phyloP scores from a whole-genome alignment of 441 rosid species.

The Hypseocharis bilobata region DNA sequence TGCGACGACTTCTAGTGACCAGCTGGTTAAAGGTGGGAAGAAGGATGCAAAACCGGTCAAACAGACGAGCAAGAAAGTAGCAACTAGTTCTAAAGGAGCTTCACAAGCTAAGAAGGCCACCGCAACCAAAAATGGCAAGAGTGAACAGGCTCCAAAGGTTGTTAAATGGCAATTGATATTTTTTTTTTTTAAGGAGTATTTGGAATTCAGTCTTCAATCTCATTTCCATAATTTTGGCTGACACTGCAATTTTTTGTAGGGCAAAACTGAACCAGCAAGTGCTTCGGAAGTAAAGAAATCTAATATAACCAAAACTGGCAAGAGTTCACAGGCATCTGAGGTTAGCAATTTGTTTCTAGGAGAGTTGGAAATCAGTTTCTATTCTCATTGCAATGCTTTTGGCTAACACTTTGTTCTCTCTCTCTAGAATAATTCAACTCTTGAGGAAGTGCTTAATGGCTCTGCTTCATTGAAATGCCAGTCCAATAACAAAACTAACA shows the following conservation, averaged over 20 bases:
- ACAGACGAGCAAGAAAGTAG: conserved; percentile 31
- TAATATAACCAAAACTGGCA: no score
- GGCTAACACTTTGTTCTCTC: no score
- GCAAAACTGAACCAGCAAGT: no score
- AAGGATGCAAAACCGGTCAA: conserved; percentile 14
- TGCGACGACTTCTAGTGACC: conserved; percentile 24
- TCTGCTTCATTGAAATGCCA: conserved; percentile 35
- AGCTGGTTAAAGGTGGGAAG: conserved; percentile 26
- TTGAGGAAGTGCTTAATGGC: conserved; percentile 21
- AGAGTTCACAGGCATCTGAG: no score
- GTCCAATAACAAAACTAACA: conserved; percentile 33
- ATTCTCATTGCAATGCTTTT: no score
- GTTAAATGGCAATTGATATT: conserved; percentile 18
- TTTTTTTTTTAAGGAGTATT: conserved; percentile 2
- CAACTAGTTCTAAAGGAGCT: conserved; percentile 20
- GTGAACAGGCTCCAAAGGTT: conserved; percentile 38
- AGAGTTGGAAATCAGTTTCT: no score
- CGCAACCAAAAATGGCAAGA: conserved; percentile 21
- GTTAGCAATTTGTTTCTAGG: no score
- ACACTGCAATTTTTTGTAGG: conserved; percentile 35
- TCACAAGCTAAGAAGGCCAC: conserved; percentile 16
- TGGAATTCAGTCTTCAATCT: conserved; percentile 16
- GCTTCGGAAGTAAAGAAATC: no score
- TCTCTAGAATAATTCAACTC: conserved; percentile 33
- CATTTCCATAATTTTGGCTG: conserved; percentile 21